Evolutionary conservation across 1,284 basidiomycete genomes (phyloP), one percentile per base, ranked within the genome.

Genomic region (Thelephora terrestris): DNA sequence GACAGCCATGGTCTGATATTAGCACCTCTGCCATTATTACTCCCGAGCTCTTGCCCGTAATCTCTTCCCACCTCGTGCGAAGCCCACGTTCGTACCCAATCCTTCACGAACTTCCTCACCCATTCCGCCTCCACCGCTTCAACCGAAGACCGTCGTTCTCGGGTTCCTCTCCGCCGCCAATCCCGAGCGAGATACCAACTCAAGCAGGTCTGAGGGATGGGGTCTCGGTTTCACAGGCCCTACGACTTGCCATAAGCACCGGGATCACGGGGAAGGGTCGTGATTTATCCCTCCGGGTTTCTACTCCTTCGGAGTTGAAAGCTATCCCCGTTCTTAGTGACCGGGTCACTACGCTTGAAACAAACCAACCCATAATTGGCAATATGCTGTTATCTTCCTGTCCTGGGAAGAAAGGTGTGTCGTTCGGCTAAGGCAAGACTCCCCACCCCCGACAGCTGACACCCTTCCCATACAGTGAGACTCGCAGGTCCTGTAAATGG

Each of bases 321-420:
- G 23, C 35, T 2, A 12, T 36, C 1, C 29, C 17, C 3, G 21
- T 25, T 18, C 39, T 32, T 4, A 23, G 17, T 25, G 18, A 42
- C 9, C 12, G 18, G 5, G 25, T 48, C 36, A 47, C 14, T 47
- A 25, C 47, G 17, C 36, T 7, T 20, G 29, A 39, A 37, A 24
- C n/a, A 12, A 42, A 48, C 29, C 58, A 53, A 24, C 62, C 68
- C 21, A 62, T 56, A 34, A 64, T 97, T 1, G 95, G 95, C n/a
- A 98, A 98, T 63, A 64, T 99, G 32, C 75, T 88, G 43, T 67
- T 99, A 25, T 92, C 88, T 2, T 94, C 90, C 5, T 98, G 94
- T 67, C 95, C 95, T 0, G 95, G 95, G 7, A 99, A 98, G 67
- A 93, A 97, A 73, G 79, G 84, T 82, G 24, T 12, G 59, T 50